Percentiles rank a stretch among this genome's conserved stretches.
phyloP scores from a whole-genome alignment of 106 monocot species.

The Narthecium ossifragum region DNA sequence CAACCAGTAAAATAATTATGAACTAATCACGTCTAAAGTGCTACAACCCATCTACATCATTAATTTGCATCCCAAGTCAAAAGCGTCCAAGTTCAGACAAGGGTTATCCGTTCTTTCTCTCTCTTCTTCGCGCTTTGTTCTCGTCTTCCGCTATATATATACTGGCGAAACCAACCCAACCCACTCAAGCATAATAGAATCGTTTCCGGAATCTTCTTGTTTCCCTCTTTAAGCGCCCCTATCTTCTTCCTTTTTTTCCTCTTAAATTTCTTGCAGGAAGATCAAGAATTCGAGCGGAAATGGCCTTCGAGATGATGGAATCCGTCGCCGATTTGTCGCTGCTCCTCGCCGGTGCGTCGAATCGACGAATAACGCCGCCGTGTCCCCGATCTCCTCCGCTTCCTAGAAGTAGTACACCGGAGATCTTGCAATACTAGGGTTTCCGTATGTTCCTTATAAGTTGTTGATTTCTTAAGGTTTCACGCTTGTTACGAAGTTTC shows the following conservation, averaged over 20 bases:
- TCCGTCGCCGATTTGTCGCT: background rate
- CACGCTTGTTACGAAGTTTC: background rate
- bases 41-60: too few species aligned
- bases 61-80: too few species aligned
- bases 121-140: too few species aligned
- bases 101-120: too few species aligned
- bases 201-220: background rate
- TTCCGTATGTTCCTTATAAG: too few species aligned
- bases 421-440: background rate
- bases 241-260: background rate
- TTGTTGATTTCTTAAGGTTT: background rate
- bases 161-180: too few species aligned
- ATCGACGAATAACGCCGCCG: background rate
- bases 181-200: too few species aligned
- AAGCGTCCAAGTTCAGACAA: too few species aligned
- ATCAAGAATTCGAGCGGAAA: background rate
- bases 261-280: background rate
- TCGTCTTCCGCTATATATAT: too few species aligned
- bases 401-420: background rate
- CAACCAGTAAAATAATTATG: too few species aligned
- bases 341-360: background rate
- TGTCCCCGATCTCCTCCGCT: background rate
- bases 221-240: background rate
- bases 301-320: background rate
- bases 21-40: too few species aligned